Evolutionary conservation across 2,329 filamentous ascomycete genomes (phyloP).

Genomic region (Davidsoniella virescens): DNA sequence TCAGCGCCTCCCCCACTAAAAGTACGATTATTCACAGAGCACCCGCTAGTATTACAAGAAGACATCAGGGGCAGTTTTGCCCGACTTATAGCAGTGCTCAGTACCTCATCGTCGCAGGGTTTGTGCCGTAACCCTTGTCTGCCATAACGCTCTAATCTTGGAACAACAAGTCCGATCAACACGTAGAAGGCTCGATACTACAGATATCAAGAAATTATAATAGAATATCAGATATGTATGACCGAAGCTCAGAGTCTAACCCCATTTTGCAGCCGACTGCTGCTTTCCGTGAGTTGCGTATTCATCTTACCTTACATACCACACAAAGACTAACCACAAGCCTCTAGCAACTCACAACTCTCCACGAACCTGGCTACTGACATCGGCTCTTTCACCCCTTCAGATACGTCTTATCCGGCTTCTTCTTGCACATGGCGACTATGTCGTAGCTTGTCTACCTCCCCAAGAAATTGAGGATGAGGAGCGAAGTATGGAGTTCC

Average conservation of each 20-base stretch:
- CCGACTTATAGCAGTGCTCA: too few species aligned
- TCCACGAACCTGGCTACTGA: conserved; percentile 86
- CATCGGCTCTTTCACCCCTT: conserved; percentile 69
- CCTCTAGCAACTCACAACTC: conserved; percentile 46
- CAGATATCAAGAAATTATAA: too few species aligned
- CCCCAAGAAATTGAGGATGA: conserved; percentile 65
- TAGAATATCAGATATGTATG: neutral
- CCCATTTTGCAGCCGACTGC: neutral
- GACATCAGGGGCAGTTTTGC: too few species aligned
- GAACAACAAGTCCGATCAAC: too few species aligned
- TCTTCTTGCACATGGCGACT: conserved; percentile 80
- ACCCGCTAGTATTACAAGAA: too few species aligned
- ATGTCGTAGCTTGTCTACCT: conserved; percentile 68
- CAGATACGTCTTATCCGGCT: conserved; percentile 67
- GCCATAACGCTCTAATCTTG: too few species aligned
- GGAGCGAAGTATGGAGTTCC: conserved; percentile 60
- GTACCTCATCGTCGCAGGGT: too few species aligned
- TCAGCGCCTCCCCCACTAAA: too few species aligned
- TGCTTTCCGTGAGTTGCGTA: conserved; percentile 7
- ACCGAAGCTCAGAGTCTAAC: neutral
- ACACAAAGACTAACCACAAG: neutral
- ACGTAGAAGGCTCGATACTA: too few species aligned
- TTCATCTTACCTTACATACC: neutral
- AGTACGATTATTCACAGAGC: too few species aligned
- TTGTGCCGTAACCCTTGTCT: too few species aligned